Base-by-base conservation (phyloP, 2,329 filamentous ascomycete species). In the Penicillium fuscoglaucum region DNA sequence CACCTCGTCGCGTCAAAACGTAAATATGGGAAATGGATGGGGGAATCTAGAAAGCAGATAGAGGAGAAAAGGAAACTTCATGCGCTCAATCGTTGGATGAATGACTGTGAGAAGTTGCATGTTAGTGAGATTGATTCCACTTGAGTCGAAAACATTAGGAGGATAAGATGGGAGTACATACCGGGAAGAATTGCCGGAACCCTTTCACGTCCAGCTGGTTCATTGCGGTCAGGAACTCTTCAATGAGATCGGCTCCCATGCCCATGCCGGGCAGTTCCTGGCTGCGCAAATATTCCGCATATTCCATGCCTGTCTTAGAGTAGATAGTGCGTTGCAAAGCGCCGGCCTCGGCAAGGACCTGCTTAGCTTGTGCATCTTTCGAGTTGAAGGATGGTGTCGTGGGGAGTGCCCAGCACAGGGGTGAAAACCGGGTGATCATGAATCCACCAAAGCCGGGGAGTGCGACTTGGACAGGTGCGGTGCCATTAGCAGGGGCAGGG, bases 381-480 rank as follows among this genome's bases (percentile, higher is more conserved):
- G 91, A 86, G 63, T 89, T 89, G 82, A 98, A 97, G 21, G 83
- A 83, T 6, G 89, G 82, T 45, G 93, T 89, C 40, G 86, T 86
- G 37, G 96, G 86, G 7, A 98, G 87, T 41, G 90, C 89, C 95
- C 95, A 99, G 73, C 90, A 93, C 8, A 96, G 83, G 0, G 90
- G 85, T 58, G 96, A 93, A 78, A 99, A 96, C 24, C 90, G 86
- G 44, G 90, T 86, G 58, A 98, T 90, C 76, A 96, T 89, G 76
- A 96, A 98, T 57, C 85, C 84, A 67, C 96, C 92, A 72, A 99
- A 99, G 7, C 95, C 93, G 2, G 93, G 90, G 29, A 99, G 74
- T 3, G 75, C 75, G 4, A 80, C 77, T 47, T 81, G 76, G 24
- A 72, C 66, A 17, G 67, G 55, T 43, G 69, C 55, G 29, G 66